phyloP scores from a whole-genome alignment of 2,329 filamentous ascomycete genomes.

The Didymella arachidicola region DNA sequence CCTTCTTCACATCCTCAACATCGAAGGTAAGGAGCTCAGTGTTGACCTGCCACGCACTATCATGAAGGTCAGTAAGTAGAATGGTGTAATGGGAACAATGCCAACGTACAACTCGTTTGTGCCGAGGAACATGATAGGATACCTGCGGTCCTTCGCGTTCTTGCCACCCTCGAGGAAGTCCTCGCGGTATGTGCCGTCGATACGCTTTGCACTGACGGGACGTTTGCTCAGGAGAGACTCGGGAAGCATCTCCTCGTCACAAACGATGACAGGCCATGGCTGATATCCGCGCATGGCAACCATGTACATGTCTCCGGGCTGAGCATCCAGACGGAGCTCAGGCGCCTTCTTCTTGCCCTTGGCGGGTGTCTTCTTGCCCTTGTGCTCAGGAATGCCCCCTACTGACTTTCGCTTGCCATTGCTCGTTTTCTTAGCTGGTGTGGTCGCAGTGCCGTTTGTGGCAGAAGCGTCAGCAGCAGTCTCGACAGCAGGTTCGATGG shows the following conservation, averaged over 20 bases:
- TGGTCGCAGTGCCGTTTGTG: conserved; percentile 56
- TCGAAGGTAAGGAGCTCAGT: conserved; percentile 81
- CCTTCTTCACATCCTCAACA: conserved; percentile 73
- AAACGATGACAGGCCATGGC: conserved; percentile 92
- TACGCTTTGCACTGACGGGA: conserved; percentile 81
- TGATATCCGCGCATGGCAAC: conserved; percentile 95
- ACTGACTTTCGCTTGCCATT: conserved; percentile 73
- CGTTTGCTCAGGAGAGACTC: conserved; percentile 76
- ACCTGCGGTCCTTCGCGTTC: conserved; percentile 83
- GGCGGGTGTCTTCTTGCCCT: conserved; percentile 71
- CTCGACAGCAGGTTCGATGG: conserved; percentile 38
- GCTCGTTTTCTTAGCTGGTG: conserved; percentile 41
- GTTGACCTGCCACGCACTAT: conserved; percentile 90
- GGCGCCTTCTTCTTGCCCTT: conserved; percentile 84
- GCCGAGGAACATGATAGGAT: conserved; percentile 91
- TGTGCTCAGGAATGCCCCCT: conserved; percentile 69
- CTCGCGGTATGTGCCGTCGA: conserved; percentile 86
- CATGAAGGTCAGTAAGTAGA: conserved; percentile 18
- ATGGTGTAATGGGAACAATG: no score
- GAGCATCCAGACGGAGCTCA: conserved; percentile 73
- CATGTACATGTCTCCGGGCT: conserved; percentile 91
- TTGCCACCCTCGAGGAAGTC: conserved; percentile 89
- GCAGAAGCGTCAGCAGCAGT: conserved; percentile 47
- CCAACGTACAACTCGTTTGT: conserved; percentile 95
- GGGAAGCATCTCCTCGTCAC: conserved; percentile 93